Percentiles rank a stretch among this genome's conserved stretches.
These are phyloP conservation scores for Sordaria brevicollis DNA, from an alignment of 495 filamentous ascomycete species.

Conservation along the genomic window DNA sequence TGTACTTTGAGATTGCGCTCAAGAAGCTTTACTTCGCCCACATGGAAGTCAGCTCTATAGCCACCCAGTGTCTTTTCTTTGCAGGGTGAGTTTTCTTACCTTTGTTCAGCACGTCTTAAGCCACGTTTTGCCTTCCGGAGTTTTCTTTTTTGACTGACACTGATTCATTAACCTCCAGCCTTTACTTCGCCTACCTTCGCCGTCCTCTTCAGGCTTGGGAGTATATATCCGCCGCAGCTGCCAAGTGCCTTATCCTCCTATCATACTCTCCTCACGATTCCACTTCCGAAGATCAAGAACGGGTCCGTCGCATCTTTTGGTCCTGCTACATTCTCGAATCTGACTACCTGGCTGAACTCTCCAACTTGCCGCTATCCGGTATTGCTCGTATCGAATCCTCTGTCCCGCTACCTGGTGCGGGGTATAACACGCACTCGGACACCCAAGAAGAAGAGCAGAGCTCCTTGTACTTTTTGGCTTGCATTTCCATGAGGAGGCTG, in stretches of 20 bases:
- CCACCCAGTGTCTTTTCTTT: conserved; percentile 28
- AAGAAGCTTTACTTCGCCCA: conserved; percentile 22
- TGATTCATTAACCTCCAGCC: conserved; percentile 2
- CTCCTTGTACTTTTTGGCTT: conserved; percentile 18
- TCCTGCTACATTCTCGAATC: conserved; percentile 39
- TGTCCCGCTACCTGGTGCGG: conserved; percentile 26
- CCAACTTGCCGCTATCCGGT: conserved; percentile 31
- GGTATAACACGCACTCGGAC: conserved; percentile 13
- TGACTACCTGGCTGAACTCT: conserved; percentile 26
- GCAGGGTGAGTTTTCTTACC: conserved; percentile 12
- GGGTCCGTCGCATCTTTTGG: conserved; percentile 38
- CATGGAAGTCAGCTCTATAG: conserved; percentile 20
- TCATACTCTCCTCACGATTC: conserved; percentile 14
- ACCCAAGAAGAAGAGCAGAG: conserved; percentile 13
- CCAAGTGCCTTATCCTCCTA: conserved; percentile 31
- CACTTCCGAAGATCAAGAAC: conserved; percentile 25
- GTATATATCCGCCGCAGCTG: conserved; percentile 19
- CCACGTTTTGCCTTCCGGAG: neutral
- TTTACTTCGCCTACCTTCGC: conserved; percentile 28
- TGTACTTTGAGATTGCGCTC: conserved; percentile 23
- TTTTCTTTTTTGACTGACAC: neutral
- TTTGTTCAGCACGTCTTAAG: neutral
- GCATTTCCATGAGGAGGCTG: conserved; percentile 17
- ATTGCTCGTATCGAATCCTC: conserved; percentile 35
- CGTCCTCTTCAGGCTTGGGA: conserved; percentile 27